Base-by-base conservation (phyloP, 208 protist species). In the Endotrypanum monterogeii region DNA sequence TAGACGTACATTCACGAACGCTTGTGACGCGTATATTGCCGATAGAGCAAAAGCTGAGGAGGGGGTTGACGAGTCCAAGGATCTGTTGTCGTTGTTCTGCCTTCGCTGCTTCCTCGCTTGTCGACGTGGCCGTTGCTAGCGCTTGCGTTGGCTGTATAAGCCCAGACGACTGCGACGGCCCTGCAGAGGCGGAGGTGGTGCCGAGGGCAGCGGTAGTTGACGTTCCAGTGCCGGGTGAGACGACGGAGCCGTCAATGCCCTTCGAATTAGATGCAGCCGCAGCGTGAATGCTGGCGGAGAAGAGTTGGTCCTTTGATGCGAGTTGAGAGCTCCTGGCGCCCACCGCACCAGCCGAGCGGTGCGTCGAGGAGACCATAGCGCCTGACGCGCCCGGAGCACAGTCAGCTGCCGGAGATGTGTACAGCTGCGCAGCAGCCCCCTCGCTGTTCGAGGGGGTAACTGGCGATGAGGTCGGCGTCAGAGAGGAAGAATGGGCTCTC, bases 1-100 rank as follows among this genome's bases (percentile, higher is more conserved):
- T 94, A 25, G 90, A 95, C 30, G 92, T 92, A 79, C 92, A 96
- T 71, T 96, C 89, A 37, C 88, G 86, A 32, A 96, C 82, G 48
- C 83, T 89, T 0, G 81, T 91, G 35, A 96, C 87, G 9, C 52
- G 51, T 16, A 30, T 60, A 67, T 87, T 90, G 32, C 80, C 54
- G 70, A 92, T 93, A 20, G 75, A 83, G 56, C 85, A 94, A 71
- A 89, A 91, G 3, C 54, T 68, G 2, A 93, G 73, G 3, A 96
- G 80, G 9, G 70, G 67, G 73, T 94, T 94, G 14, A 88, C 89
- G 76, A 94, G 86, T 35, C 85, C 76, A 23, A 93, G 66, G n/a
- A 91, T 85, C 14, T 76, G 72, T 57, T 88, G 75, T 5, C 76
- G 71, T 67, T 88, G 80, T 30, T 52, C 71, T 39, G 80, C 78